Base-by-base conservation (phyloP, 2,329 filamentous ascomycete genomes). In the Colletotrichum sansevieriae region DNA sequence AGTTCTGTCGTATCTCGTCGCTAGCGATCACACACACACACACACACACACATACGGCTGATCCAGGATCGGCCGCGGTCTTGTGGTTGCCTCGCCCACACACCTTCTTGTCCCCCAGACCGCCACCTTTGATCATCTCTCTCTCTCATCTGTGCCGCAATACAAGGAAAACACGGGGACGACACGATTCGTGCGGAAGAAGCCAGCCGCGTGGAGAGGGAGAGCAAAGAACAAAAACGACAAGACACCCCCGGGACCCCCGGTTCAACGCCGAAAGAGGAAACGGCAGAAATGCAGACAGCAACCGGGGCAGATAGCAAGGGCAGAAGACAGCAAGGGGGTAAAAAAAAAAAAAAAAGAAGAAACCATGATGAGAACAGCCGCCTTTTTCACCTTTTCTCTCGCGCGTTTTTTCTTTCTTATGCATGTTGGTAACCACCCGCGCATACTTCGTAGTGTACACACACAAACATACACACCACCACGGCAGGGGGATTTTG, bases 31-130 rank as follows among this genome's bases (percentile, higher is more conserved):
- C 43, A 39, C 37, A 11, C 37, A 52, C 15, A 18, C 18, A 18
- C 18, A 18, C 22, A n/a, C 29, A 55, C 33, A 52, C 13, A 18
- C 25, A 12, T n/a, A 54, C n/a, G 29, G 51, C 29, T 33, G 51
- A 54, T 54, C 35, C 33, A 18, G 52, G 52, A 55, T 55, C 52
- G 52, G 52, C 18, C 22, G 52, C 33, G 11, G 52, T 55, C 52
- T 9, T 46, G 43, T 9, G 43, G 43, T 20, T 9, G 43, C 43
- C 43, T 39, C 49, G 49, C 49, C 37, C 9, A 35, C 49, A 18
- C 49, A 9, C 43, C 18, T 18, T 22, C 46, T 49, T 49, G 18
- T 20, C 18, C 35, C 35, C 35, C 52, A 55, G 52, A 55, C 52
- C 52, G 33, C 52, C 35, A 55, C 25, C 52, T 39, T 7, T 9